Evolutionary conservation across 1,139 yeast species (phyloP).

Genomic region (Lodderomyces metapsilosis): DNA sequence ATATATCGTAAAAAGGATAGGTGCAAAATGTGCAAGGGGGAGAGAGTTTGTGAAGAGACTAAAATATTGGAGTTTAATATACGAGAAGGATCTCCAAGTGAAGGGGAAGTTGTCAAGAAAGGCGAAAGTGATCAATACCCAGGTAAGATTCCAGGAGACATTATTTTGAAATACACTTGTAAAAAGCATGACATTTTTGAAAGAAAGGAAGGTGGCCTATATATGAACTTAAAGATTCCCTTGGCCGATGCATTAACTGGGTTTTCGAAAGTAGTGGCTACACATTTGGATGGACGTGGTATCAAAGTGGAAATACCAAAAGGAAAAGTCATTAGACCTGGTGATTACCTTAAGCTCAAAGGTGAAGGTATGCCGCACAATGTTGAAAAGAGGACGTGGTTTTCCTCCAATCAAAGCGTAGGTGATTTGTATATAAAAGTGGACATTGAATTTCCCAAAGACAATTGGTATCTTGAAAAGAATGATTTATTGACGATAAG

Average conservation of each 20-base stretch:
- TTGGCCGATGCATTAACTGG: slow-evolving; percentile 85
- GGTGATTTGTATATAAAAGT: slow-evolving; percentile 78
- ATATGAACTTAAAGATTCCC: slow-evolving; percentile 58
- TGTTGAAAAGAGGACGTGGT: slow-evolving; percentile 34
- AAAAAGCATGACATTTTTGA: slow-evolving; percentile 46
- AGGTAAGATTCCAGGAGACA: slow-evolving; percentile 77
- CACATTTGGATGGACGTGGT: slow-evolving; percentile 80
- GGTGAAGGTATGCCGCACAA: slow-evolving; percentile 85
- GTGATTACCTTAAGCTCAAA: slow-evolving; percentile 61
- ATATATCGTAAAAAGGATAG: slow-evolving; percentile 62
- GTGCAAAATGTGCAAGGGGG: slow-evolving; percentile 77
- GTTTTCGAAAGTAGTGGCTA: slow-evolving; percentile 62
- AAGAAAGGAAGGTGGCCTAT: slow-evolving; percentile 65
- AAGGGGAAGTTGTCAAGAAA: slow-evolving; percentile 58
- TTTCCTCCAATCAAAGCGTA: slow-evolving; percentile 27
- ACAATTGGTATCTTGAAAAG: slow-evolving; percentile 73
- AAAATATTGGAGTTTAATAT: slow-evolving; percentile 78
- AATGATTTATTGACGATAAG: slow-evolving; percentile 54
- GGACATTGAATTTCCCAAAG: slow-evolving; percentile 79
- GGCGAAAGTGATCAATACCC: slow-evolving; percentile 80
- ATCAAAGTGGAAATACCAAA: slow-evolving; percentile 61
- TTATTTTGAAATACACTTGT: slow-evolving; percentile 59
- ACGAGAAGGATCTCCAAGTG: slow-evolving; percentile 65
- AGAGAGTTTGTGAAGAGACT: slow-evolving; percentile 60
- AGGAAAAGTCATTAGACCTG: slow-evolving; percentile 81